A percentile compares a stretch with the other conserved stretches of the same genome.
Evolutionary conservation across 2,329 filamentous ascomycete species (phyloP).

Genomic region (Hymenoscyphus linearis): DNA sequence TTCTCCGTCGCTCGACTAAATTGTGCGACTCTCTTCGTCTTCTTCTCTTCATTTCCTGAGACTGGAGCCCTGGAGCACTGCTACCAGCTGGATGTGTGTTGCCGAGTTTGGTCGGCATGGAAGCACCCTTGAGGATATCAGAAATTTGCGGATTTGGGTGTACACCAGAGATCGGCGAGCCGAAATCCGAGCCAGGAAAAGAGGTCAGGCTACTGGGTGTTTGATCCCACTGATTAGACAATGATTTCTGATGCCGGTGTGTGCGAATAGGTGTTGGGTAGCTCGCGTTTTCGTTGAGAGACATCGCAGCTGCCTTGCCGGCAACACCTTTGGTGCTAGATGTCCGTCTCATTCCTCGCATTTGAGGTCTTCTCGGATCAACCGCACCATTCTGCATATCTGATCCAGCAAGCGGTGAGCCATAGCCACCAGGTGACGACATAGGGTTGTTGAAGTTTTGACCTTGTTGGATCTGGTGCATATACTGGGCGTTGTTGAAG

Average conservation of each 20-base stretch:
- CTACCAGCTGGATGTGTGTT: constrained; percentile 27
- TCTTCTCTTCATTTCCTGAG: constrained; percentile 90
- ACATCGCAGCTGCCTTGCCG: constrained; percentile 68
- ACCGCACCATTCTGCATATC: constrained; percentile 42
- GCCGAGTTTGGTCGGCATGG: constrained; percentile 81
- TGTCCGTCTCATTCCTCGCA: constrained; percentile 58
- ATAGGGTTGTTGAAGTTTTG: constrained; percentile 48
- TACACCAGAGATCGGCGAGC: constrained; percentile 70
- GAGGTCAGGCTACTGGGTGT: constrained; percentile 80
- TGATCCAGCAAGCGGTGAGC: constrained; percentile 44
- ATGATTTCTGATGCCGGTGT: constrained; percentile 69
- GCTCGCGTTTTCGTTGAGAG: constrained; percentile 61
- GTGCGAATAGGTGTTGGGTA: constrained; percentile 74
- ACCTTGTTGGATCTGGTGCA: constrained; percentile 56
- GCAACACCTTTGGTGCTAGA: constrained; percentile 75
- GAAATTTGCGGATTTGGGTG: constrained; percentile 69
- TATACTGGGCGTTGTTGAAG: constrained; percentile 74
- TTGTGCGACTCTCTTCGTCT: constrained; percentile 93
- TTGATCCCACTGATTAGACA: constrained; percentile 86
- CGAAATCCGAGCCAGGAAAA: constrained; percentile 83
- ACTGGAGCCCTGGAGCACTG: constrained; percentile 47
- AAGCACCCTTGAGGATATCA: constrained; percentile 84
- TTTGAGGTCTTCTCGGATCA: constrained; percentile 52
- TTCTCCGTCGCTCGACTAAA: constrained; percentile 84
- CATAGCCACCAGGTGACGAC: constrained; percentile 47